Base-by-base conservation (phyloP, 345 rosid species). In the Sisymbrium irio region DNA sequence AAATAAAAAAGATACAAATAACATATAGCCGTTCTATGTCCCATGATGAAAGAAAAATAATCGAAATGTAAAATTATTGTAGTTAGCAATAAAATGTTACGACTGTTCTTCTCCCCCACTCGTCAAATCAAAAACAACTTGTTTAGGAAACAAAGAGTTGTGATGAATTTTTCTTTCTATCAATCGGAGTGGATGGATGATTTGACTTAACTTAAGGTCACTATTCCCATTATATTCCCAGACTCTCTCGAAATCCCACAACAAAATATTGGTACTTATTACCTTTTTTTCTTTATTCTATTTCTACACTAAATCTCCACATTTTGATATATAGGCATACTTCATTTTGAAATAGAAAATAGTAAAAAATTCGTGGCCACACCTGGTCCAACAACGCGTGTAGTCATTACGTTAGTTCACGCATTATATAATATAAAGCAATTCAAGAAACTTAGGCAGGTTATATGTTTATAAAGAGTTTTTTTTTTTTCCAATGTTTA, bases 131-230 rank as follows among this genome's bases (percentile, higher is more conserved):
- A 51, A 51, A 32, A 67, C 68, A 68, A 60, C 8, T 67, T 37
- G 53, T 74, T 51, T 53, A 67, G 39, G 68, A 75, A 75, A 67
- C 78, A 75, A 60, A 67, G 78, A 75, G 74, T 67, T 75, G 69
- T 67, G 78, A 50, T 50, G 56, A 75, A 11, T 33, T 40, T 75
- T 60, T 60, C 47, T 59, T 67, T 67, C 78, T 60, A 67, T 75
- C 78, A 75, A 67, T 67, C 68, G 3, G 78, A 75, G 39, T 50
- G 46, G 74, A 67, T 60, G 69, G 66, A 9, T 64, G 78, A 75
- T 75, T 45, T 75, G 78, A 75, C 78, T 67, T 75, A 36, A 75
- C 78, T 64, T 67, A 50, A 41, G 40, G 78, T 75, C 78, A 75
- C 78, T 75, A 46, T 67, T 75, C 51, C 62, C 55, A 75, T 60